These are phyloP conservation scores for Argentina anserina DNA, from an alignment of 306 rosid genomes.

Conservation along the genomic window DNA sequence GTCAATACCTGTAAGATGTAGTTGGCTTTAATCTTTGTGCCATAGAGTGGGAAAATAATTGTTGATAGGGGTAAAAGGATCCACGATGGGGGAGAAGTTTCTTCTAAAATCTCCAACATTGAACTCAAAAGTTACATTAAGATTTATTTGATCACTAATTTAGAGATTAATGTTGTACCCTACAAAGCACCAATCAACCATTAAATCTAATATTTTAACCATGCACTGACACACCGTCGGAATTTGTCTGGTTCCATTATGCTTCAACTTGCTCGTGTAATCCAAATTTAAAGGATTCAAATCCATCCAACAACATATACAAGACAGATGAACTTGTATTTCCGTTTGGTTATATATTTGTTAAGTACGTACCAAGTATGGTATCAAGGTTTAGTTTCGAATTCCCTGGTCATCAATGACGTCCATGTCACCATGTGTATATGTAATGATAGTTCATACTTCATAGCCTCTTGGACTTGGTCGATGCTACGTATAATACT, in stretches of 20 bases:
- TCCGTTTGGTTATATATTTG: neutral
- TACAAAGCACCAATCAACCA: slow-evolving; percentile 1
- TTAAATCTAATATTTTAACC: neutral
- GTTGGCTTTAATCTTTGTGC: neutral
- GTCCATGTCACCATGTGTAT: too few species aligned
- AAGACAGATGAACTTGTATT: neutral
- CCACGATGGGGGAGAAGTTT: slow-evolving; percentile 3
- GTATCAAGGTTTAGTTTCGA: neutral
- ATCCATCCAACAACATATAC: neutral
- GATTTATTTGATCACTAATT: neutral
- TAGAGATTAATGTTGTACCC: neutral
- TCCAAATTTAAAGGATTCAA: slow-evolving; percentile 3
- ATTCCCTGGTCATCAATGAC: neutral
- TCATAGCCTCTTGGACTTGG: neutral
- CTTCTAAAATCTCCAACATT: neutral
- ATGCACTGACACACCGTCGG: neutral
- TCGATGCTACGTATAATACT: neutral
- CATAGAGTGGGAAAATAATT: slow-evolving; percentile 13
- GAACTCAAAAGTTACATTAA: neutral
- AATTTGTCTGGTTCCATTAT: neutral
- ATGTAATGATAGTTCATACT: neutral
- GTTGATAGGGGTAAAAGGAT: neutral
- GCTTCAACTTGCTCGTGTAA: neutral
- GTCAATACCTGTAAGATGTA: neutral
- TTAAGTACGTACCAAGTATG: neutral